A percentile compares a stretch with the other conserved stretches of the same genome.
Evolutionary conservation across 176 grass and related monocot genomes (phyloP).

Genomic region (Pharus latifolius): DNA sequence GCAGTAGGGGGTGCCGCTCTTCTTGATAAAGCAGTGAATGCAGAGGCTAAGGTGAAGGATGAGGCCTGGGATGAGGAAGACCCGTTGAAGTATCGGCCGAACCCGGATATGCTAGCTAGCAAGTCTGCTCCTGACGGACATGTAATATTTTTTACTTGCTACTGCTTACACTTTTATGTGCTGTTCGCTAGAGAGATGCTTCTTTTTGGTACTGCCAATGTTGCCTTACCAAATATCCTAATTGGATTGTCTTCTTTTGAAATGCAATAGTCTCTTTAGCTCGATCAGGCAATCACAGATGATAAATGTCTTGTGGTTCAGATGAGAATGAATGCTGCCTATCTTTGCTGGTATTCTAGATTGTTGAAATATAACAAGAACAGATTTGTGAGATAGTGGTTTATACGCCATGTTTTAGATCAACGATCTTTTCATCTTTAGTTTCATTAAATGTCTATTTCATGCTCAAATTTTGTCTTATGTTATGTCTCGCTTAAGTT

Average conservation of each 20-base stretch:
- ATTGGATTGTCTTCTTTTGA: neutral
- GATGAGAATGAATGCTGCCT: neutral
- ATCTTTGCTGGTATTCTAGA: neutral
- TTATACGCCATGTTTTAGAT: neutral
- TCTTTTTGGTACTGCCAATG: neutral
- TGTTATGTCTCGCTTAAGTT: neutral
- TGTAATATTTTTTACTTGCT: conserved; percentile 7
- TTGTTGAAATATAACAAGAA: neutral
- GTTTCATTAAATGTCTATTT: too few relatives aligned
- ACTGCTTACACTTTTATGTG: neutral
- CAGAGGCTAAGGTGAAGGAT: conserved; percentile 25
- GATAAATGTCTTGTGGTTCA: neutral
- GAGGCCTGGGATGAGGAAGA: conserved; percentile 45
- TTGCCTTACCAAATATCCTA: neutral
- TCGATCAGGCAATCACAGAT: neutral
- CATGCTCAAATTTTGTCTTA: neutral
- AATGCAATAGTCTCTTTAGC: neutral
- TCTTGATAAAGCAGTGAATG: conserved; percentile 20
- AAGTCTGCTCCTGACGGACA: conserved; percentile 26
- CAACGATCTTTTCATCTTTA: too few relatives aligned
- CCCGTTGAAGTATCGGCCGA: conserved; percentile 46
- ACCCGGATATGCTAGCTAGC: conserved; percentile 61
- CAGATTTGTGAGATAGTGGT: neutral
- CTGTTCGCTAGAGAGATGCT: neutral
- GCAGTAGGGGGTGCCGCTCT: conserved; percentile 28